Evolutionary conservation across 2,329 filamentous ascomycete species (phyloP).

Genomic region (Ceratocystis alfenasii): DNA sequence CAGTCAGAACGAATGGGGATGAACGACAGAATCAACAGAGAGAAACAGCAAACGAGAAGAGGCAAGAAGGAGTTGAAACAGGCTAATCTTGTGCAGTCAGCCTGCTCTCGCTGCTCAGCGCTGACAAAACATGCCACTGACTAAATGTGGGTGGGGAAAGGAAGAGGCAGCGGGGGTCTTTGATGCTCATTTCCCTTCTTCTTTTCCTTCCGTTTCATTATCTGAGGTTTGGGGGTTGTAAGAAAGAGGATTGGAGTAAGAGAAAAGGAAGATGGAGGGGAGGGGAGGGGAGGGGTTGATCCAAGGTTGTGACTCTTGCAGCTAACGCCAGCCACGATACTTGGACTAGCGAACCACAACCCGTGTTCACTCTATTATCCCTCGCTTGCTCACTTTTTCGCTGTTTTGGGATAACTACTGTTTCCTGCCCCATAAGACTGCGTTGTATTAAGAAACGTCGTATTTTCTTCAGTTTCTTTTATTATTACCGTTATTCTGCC

Average conservation of each 20-base stretch:
- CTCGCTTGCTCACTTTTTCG: neutral
- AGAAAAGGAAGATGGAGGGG: neutral
- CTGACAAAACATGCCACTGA: neutral
- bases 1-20: neutral
- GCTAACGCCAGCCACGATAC: neutral
- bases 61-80: neutral
- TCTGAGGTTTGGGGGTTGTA: neutral
- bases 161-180: neutral
- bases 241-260: neutral
- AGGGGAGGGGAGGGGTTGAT: neutral
- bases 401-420: slow-evolving; percentile 4
- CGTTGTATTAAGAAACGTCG: neutral
- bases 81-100: neutral
- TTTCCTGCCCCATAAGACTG: neutral
- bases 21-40: neutral
- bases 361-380: neutral
- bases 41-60: neutral
- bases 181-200: neutral
- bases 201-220: neutral
- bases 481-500: neutral
- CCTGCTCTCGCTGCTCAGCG: neutral
- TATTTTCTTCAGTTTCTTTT: neutral
- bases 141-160: neutral
- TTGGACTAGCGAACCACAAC: neutral
- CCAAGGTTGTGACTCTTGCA: neutral